Evolutionary conservation across 2,329 filamentous ascomycete genomes (phyloP).

Genomic region (Tolypocladium amazonense): DNA sequence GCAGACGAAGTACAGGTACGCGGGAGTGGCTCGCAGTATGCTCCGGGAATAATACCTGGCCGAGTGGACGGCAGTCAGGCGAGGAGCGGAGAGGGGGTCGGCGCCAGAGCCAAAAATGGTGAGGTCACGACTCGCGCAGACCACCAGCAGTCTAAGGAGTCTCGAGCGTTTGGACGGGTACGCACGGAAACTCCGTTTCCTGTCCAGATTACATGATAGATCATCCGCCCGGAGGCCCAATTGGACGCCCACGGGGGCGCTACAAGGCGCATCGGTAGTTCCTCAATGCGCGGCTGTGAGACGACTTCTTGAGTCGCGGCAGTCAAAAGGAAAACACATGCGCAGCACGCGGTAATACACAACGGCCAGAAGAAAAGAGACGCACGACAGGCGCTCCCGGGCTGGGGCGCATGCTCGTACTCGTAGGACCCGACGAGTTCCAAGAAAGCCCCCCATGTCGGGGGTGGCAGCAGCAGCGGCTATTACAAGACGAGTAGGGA

Average conservation of each 20-base stretch:
- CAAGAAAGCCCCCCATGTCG: neutral
- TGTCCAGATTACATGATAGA: neutral
- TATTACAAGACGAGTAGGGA: neutral
- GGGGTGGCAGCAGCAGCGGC: too few species aligned
- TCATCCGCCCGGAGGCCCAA: neutral
- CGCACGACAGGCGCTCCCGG: neutral
- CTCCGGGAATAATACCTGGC: neutral
- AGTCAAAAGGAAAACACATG: neutral
- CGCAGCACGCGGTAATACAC: neutral
- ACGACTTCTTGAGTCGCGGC: neutral
- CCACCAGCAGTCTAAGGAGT: neutral
- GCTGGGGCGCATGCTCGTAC: too few species aligned
- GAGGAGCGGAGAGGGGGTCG: neutral
- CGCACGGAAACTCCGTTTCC: neutral
- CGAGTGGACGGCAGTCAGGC: neutral
- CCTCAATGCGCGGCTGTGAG: neutral
- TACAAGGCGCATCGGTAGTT: neutral
- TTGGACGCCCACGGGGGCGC: neutral
- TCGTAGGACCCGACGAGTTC: neutral
- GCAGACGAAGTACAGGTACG: neutral
- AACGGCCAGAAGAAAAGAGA: neutral
- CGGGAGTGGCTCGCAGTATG: neutral
- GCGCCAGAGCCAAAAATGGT: neutral
- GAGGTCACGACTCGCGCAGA: neutral
- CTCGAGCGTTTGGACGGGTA: neutral